Percentiles rank a stretch among this genome's conserved stretches.
These are phyloP conservation scores for Globisporangium spinosum DNA, from an alignment of 352 stramenopile species.

Conservation along the genomic window DNA sequence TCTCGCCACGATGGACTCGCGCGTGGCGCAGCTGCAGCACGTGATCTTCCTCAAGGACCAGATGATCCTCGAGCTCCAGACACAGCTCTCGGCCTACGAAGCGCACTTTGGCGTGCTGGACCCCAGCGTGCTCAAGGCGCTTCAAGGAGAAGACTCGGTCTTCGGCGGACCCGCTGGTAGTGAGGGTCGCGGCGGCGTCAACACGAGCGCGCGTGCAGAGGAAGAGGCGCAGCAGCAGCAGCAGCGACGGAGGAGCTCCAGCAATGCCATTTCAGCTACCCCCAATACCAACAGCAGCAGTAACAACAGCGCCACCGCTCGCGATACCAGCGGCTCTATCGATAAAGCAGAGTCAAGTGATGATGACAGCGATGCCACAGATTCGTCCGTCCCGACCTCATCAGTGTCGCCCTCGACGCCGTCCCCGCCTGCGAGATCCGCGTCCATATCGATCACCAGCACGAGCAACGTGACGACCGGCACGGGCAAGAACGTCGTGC, in stretches of 20 bases:
- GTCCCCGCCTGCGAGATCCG: background rate
- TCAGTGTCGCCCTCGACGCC: background rate
- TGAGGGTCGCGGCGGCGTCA: slow-evolving; percentile 15
- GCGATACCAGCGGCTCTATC: background rate
- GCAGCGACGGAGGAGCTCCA: background rate
- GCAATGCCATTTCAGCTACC: background rate
- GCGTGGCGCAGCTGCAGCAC: slow-evolving; percentile 66
- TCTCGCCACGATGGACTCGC: slow-evolving; percentile 36
- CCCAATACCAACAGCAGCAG: background rate
- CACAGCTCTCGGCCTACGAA: slow-evolving; percentile 57
- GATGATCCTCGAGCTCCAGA: slow-evolving; percentile 78
- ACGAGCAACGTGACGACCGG: slow-evolving; percentile 25
- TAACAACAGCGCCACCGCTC: background rate
- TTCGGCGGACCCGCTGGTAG: background rate
- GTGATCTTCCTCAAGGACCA: slow-evolving; percentile 84
- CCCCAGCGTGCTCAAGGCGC: slow-evolving; percentile 24
- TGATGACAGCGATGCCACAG: background rate
- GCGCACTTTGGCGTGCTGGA: slow-evolving; percentile 50
- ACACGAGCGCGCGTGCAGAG: slow-evolving; percentile 16
- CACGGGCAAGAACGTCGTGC: slow-evolving; percentile 71
- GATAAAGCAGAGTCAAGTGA: background rate
- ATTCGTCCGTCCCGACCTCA: background rate
- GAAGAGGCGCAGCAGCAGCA: slow-evolving; percentile 15
- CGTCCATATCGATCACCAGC: slow-evolving; percentile 20
- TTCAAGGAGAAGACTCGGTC: slow-evolving; percentile 23